Evolutionary conservation across 257 asterid species (phyloP), one percentile per base, ranked within the genome.

Genomic region (Fraxinus quadrangulata): DNA sequence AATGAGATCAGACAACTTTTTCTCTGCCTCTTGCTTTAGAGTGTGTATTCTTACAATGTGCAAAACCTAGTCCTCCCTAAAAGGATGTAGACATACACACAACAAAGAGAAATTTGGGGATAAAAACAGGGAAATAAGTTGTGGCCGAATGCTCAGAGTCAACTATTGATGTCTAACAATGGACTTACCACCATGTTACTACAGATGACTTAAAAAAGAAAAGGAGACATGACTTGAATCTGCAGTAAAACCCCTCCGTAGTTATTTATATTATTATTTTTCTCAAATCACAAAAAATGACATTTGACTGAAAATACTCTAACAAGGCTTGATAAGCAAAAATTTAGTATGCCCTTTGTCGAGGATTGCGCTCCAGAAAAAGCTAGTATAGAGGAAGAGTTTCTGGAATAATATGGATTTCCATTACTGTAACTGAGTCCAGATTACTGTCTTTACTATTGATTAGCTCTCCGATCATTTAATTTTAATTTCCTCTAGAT

Each of bases 11-110:
- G 76, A 68, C 47, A 61, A 59, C 67, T 12, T 36, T 21, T 69
- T 36, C 8, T 5, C 17, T 9, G 70, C 59, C 40, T 69, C 59
- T 70, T 56, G 30, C 75, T 21, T 51, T 30, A 63, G 34, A 51
- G 39, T 54, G 13, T 77, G 37, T 23, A 66, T 51, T 77, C 28
- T 23, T 63, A 51, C 67, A 11, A 47, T 63, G 71, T 26, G 39
- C 11, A 54, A 36, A 36, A 54, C 75, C 70, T 72, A 34, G 14
- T 21, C 31, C 66, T 54, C 54, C 36, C 13, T 17, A 6, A 6
- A 36, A 36, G 40, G 9, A 36, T 36, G 8, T 36, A 34, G 59
- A 21, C 31, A 26, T 28, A 12, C 61, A 40, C 63, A 24, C n/a
- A 21, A 9, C 70, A 23, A 13, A 26, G 23, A 51, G 56, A 39